Conservation (phyloP, 768 basidiomycete genomes). For the Psilocybe subaeruginosa region DNA sequence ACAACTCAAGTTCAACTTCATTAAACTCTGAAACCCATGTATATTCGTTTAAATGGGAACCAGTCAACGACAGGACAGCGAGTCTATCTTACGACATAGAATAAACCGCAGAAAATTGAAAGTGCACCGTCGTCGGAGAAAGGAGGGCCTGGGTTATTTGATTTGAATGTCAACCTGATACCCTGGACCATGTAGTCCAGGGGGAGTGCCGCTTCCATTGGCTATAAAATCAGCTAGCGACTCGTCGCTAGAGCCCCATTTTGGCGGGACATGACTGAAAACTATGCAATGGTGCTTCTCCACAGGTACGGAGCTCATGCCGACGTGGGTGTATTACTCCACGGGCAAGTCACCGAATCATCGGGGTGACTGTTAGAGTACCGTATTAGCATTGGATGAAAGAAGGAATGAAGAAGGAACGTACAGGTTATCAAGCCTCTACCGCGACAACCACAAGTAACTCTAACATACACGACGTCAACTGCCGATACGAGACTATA, state of each 20-base stretch:
- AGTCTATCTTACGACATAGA: background rate
- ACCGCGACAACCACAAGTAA: background rate
- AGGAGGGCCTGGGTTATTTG: constrained; percentile 11
- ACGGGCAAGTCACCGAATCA: background rate
- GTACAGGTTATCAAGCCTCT: background rate
- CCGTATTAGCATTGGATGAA: background rate
- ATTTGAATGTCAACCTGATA: background rate
- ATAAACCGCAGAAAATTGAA: background rate
- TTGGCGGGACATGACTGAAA: no score
- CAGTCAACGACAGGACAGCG: constrained; percentile 5
- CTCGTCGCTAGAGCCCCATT: no score
- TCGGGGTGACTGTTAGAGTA: background rate
- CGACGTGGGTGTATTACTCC: background rate
- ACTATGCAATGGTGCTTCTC: no score
- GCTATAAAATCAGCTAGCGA: no score
- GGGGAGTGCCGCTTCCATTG: no score
- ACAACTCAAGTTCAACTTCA: background rate
- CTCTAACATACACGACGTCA: background rate
- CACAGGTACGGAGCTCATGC: no score
- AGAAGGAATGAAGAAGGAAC: background rate
- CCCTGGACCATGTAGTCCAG: background rate
- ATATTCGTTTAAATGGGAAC: constrained; percentile 4
- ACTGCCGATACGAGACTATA: background rate
- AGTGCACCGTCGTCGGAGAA: constrained; percentile 1
- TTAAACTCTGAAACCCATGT: constrained; percentile 6